Evolutionary conservation across 352 stramenopile species (phyloP), one percentile per base, ranked within the genome.

Genomic region (Aphanomyces euteiches): DNA sequence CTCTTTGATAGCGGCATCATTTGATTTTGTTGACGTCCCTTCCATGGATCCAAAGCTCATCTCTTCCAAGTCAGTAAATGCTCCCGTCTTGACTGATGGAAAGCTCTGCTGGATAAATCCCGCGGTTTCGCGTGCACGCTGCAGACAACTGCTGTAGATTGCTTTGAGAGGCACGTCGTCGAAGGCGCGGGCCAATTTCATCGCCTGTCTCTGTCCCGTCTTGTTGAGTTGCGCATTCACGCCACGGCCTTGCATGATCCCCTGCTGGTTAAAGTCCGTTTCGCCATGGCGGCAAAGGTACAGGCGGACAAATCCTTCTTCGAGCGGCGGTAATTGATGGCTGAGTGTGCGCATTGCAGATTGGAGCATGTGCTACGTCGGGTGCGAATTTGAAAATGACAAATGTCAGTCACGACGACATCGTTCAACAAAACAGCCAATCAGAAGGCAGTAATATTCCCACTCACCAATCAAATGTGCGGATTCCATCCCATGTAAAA

Each of bases 1-100:
- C 34, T 73, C 75, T 56, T 85, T 73, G 54, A 90, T 78, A 48
- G 87, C 78, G 34, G 73, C 53, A 4, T n/a, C 47, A 39, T 72
- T 53, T 5, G 34, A 39, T 37, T 78, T 77, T 70, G 85, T 82
- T 47, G 77, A 73, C 56, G 89, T 79, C 56, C 83, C 84, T 66
- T 93, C 86, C 17, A 92, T 77, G 48, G 85, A 56, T 7, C 86
- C 86, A 64, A 92, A 93, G 75, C 85, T 92, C 86, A 93, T 93
- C 69, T 93, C 86, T 60, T 93, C 84, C 7, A 93, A 73, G 39
- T 92, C 84, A 17, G 73, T 21, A 67, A 90, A 87, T n/a, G 78
- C 41, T 72, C 89, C 70, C 59, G 89, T 72, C 66, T 82, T 72
- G 28, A 41, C 36, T 68, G 83, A 80, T 28, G 79, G 77, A 72